Evolutionary conservation across 2,329 filamentous ascomycete species (phyloP).

Genomic region (Cladosporium sp.): DNA sequence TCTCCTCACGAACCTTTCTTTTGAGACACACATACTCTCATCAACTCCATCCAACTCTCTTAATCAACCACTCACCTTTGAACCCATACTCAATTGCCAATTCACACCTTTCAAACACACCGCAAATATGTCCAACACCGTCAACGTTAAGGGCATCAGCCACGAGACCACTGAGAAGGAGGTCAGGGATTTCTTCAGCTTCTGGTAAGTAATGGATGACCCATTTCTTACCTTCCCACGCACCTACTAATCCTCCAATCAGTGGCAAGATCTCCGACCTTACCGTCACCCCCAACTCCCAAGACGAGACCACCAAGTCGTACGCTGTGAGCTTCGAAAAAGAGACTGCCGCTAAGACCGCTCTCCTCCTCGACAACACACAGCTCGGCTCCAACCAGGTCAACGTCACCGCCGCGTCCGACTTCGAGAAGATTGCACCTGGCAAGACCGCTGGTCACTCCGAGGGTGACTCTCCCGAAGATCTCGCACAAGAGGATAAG

Average conservation of each 20-base stretch:
- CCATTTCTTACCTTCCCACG: neutral
- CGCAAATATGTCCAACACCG: constrained; percentile 60
- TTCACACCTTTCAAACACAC: neutral
- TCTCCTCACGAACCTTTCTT: neutral
- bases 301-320: constrained; percentile 66
- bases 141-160: constrained; percentile 89
- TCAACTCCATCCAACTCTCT: neutral
- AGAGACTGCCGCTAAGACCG: constrained; percentile 93
- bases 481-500: constrained; percentile 94
- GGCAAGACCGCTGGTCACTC: constrained; percentile 59
- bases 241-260: constrained; percentile 19
- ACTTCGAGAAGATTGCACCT: constrained; percentile 63
- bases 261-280: constrained; percentile 90
- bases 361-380: constrained; percentile 94
- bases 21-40: neutral
- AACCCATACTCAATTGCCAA: neutral
- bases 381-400: constrained; percentile 76
- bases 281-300: constrained; percentile 65
- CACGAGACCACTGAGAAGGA: constrained; percentile 81
- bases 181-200: constrained; percentile 95
- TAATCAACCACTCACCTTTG: neutral
- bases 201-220: constrained; percentile 62
- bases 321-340: constrained; percentile 97
- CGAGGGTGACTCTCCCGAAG: constrained; percentile 59
- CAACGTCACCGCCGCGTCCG: constrained; percentile 73